Evolutionary conservation across 2,329 filamentous ascomycete genomes (phyloP), one percentile per base, ranked within the genome.

Genomic region (Monilinia fructigena): DNA sequence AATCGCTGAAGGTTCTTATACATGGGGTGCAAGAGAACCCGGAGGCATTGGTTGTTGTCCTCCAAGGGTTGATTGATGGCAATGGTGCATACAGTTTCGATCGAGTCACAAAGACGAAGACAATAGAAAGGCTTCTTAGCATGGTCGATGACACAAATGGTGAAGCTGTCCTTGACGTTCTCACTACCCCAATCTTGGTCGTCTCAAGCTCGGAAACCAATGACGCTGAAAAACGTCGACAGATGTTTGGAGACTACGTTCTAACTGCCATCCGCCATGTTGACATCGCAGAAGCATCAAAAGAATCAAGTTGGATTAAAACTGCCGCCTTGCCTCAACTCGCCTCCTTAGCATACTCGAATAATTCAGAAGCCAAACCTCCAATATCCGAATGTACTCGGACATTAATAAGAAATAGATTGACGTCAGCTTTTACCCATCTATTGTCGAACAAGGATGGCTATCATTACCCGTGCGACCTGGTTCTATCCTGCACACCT

Each of bases 71-170:
- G n/a, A 83, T 95, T 54, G 85, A 86, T 48, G 85, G 86, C 61
- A 81, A 88, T 68, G 91, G 91, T 2, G 84, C 84, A 1, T 87
- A 92, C 71, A 91, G 90, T 74, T 95, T 98, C 74, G 95, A 98
- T 75, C 88, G 91, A 70, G 82, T 90, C 66, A 96, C 93, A 0
- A 95, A 90, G 76, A 90, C 89, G 2, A 96, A 94, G 78, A 94
- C 92, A 0, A 80, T 97, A 1, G 92, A 96, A 72, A 89, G 85
- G 69, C 63, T 77, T 7, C 68, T 77, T 7, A 58, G 52, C 12
- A 58, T 68, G 18, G 68, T 74, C 10, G 66, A 73, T 53, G 70
- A 70, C 1, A 68, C 55, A 3, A 74, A 70, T 66, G 76, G 76
- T 1, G 75, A 68, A 66, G 76, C 78, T 20, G 77, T 83, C n/a